Base-by-base conservation (phyloP, 2,329 filamentous ascomycete genomes). In the Hortaea sp. region DNA sequence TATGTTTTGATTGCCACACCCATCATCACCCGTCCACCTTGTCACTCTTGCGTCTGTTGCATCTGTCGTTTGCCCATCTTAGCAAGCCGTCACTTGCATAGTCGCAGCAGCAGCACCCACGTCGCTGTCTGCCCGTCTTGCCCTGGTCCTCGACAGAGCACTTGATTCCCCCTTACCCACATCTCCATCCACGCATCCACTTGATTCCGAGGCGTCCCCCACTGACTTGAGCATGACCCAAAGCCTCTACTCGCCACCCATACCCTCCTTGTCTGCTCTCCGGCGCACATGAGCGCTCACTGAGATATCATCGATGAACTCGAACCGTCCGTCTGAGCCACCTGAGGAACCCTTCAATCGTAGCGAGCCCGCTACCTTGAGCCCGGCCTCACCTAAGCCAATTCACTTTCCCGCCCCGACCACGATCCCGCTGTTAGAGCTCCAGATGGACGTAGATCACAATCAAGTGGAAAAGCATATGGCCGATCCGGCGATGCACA, bases 381-480 rank as follows among this genome's bases (percentile, higher is more conserved):
- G 80, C 61, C 82, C 83, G 53, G 78, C 83, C 61, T 85, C 81
- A 62, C 83, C 83, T 60, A 79, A 81, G 57, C 82, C 82, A 55
- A 66, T 84, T 57, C 79, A 85, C 65, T 71, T 81, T 54, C 75
- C 81, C 54, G 77, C 82, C 64, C 80, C 81, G 44, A 75, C 79
- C 56, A 82, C 79, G 55, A 84, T 85, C 49, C 80, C 82, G 48
- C 76, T 86, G 45, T 71, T 85, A 59, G 75, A 81, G 61, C 80
- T 82, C 62, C 81, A 84, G 68, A 85, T 79, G 76, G 81, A 86
- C 66, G 79, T 80, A 45, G 69, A 76, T 56, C 83, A 84, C 71
- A 81, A 82, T 67, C 79, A 83, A 63, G 79, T 79, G 46, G 72
- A 79, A 45, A 75, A 74, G 51, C 77, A 78, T 63, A 70, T 76